phyloP scores from a whole-genome alignment of 805 yeast species.

The Candida quercuum region DNA sequence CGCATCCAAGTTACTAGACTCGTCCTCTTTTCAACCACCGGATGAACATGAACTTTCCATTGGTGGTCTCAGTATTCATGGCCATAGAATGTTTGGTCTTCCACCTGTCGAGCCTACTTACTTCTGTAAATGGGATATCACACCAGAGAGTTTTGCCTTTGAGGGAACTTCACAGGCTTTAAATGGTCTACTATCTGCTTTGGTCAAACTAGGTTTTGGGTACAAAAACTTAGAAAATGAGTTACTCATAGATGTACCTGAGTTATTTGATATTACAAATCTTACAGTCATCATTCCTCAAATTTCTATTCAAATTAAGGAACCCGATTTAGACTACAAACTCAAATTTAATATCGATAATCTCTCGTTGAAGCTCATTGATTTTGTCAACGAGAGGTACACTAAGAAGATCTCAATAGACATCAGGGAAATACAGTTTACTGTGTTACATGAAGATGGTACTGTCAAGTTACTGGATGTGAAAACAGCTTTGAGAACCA shows the following conservation, averaged over 20 bases:
- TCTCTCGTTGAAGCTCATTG: constrained; percentile 46
- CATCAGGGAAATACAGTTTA: constrained; percentile 41
- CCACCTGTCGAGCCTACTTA: constrained; percentile 89
- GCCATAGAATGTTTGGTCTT: constrained; percentile 89
- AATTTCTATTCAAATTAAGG: constrained; percentile 36
- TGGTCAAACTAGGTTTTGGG: constrained; percentile 52
- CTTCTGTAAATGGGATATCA: constrained; percentile 86
- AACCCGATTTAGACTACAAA: constrained; percentile 23
- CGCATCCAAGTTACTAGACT: constrained; percentile 10
- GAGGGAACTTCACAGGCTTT: constrained; percentile 45
- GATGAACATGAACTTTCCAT: constrained; percentile 36
- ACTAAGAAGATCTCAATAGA: constrained; percentile 46
- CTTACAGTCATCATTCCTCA: constrained; percentile 50
- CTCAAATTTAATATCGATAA: constrained; percentile 21
- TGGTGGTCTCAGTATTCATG: constrained; percentile 64
- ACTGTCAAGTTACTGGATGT: constrained; percentile 33
- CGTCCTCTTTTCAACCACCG: constrained; percentile 7
- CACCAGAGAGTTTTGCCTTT: constrained; percentile 51
- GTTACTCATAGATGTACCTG: constrained; percentile 48
- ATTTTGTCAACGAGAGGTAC: constrained; percentile 63
- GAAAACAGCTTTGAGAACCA: constrained; percentile 52
- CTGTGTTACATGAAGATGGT: constrained; percentile 21
- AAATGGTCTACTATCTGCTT: constrained; percentile 35
- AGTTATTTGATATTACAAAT: constrained; percentile 64
- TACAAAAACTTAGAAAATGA: constrained; percentile 75